phyloP scores from a whole-genome alignment of 345 rosid species.

The Garcia nutans region DNA sequence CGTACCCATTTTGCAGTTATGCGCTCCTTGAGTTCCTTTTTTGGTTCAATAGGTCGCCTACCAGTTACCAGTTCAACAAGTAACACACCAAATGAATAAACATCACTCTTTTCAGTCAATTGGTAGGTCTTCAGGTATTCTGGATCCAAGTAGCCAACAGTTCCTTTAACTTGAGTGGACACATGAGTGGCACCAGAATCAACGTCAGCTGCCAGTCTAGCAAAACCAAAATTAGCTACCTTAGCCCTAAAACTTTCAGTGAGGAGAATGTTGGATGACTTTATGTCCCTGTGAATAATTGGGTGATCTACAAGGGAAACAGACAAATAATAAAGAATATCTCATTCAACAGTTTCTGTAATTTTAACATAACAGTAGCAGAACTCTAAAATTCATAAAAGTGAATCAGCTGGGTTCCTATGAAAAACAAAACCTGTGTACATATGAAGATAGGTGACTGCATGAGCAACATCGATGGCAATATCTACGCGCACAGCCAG shows the following conservation, averaged over 20 bases:
- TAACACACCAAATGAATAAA: slow-evolving; percentile 86
- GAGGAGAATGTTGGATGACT: slow-evolving; percentile 93
- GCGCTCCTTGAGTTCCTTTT: slow-evolving; percentile 67
- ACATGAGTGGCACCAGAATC: slow-evolving; percentile 89
- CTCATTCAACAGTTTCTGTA: neutral
- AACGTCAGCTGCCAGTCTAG: slow-evolving; percentile 70
- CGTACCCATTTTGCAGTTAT: slow-evolving; percentile 81
- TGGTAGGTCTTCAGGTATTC: slow-evolving; percentile 87
- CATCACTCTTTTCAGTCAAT: slow-evolving; percentile 92
- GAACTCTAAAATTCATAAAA: neutral
- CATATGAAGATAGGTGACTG: slow-evolving; percentile 92
- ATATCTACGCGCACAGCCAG: slow-evolving; percentile 69
- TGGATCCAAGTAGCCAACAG: slow-evolving; percentile 92
- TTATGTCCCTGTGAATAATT: slow-evolving; percentile 89
- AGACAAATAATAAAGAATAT: slow-evolving; percentile 12
- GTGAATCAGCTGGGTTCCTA: neutral
- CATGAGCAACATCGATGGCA: slow-evolving; percentile 88
- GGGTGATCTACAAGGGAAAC: slow-evolving; percentile 68
- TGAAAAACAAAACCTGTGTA: slow-evolving; percentile 60
- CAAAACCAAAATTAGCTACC: slow-evolving; percentile 90
- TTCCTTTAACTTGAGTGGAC: slow-evolving; percentile 97
- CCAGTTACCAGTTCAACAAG: slow-evolving; percentile 74
- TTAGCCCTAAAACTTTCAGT: slow-evolving; percentile 85
- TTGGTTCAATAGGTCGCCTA: slow-evolving; percentile 85
- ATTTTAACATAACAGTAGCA: neutral